Base-by-base conservation (phyloP, 2,329 filamentous ascomycete species). In the Sclerotinia nivalis region DNA sequence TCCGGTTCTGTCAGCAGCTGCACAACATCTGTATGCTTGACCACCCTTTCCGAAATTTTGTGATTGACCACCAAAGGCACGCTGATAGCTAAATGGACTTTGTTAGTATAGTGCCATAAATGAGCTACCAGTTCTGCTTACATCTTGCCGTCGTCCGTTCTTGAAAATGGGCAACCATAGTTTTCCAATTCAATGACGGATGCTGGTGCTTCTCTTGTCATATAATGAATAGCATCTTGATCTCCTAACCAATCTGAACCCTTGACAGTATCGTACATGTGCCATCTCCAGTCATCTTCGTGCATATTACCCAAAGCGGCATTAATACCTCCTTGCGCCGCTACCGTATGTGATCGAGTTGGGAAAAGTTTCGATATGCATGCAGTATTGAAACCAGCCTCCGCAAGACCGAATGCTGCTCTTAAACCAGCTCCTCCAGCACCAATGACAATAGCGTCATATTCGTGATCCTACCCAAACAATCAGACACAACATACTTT, bases 221-320 rank as follows among this genome's bases (percentile, higher is more conserved):
- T 97, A 85, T 97, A 97, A 84, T 97, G 94, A 80, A 97, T 97
- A 74, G 94, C 94, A 80, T 97, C 94, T 83, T 97, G 94, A 82
- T 97, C 94, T 82, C 94, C 94, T 66, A 97, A 88, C 94, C 94
- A 97, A 85, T 97, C 94, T 75, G 93, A 97, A 75, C 94, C 94
- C 86, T 97, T 97, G 80, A 97, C 94, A 56, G 94, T 97, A 82
- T 97, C 94, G 86, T 97, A 97, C 94, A 97, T 97, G 84, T 97
- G 94, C 94, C 94, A 97, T 86, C 93, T 90, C 94, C 94, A 97
- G 84, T 97, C 93, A 79, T 97, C 94, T 85, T 95, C 89, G 86
- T 97, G 93, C 94, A 97, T 97, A 34, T 77, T 77, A 31, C 84
- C 85, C 22, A 87, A 78, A 4, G 85, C 85, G 13, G 85, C 85